Evolutionary conservation across 129 eudicot genomes (phyloP).

Genomic region (Pulicaria dysenterica): DNA sequence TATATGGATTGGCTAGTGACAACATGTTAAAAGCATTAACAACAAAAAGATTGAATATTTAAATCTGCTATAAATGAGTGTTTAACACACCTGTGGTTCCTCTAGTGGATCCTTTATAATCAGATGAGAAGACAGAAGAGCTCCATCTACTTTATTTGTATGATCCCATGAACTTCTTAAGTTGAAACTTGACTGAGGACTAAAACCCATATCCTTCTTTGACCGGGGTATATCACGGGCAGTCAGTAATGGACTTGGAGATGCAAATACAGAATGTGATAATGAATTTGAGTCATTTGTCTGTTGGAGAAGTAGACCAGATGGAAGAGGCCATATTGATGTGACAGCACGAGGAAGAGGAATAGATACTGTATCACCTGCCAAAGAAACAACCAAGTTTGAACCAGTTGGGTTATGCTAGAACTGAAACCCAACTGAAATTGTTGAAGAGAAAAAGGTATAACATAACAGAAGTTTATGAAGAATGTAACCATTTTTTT

Average conservation of each 20-base stretch:
- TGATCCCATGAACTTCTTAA: slow-evolving; percentile 44
- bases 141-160: slow-evolving; percentile 45
- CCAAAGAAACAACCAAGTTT: slow-evolving; percentile 32
- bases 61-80: slow-evolving; percentile 3
- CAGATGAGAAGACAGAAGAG: slow-evolving; percentile 69
- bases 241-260: slow-evolving; percentile 59
- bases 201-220: slow-evolving; percentile 70
- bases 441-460: background rate
- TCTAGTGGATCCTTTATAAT: slow-evolving; percentile 78
- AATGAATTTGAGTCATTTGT: slow-evolving; percentile 60
- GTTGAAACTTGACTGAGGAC: slow-evolving; percentile 53
- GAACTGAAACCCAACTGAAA: slow-evolving; percentile 5
- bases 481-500: no score
- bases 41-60: slow-evolving; percentile 6
- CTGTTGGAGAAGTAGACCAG: slow-evolving; percentile 88
- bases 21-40: slow-evolving; percentile 20
- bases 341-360: slow-evolving; percentile 67
- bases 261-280: slow-evolving; percentile 46
- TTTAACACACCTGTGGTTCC: slow-evolving; percentile 77
- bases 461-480: background rate
- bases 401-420: slow-evolving; percentile 18
- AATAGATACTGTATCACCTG: slow-evolving; percentile 83
- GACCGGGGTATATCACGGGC: slow-evolving; percentile 58
- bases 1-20: slow-evolving; percentile 62
- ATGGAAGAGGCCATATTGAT: slow-evolving; percentile 97